Base-by-base conservation (phyloP, 1,284 basidiomycete species). In the Gomphus bonarii region DNA sequence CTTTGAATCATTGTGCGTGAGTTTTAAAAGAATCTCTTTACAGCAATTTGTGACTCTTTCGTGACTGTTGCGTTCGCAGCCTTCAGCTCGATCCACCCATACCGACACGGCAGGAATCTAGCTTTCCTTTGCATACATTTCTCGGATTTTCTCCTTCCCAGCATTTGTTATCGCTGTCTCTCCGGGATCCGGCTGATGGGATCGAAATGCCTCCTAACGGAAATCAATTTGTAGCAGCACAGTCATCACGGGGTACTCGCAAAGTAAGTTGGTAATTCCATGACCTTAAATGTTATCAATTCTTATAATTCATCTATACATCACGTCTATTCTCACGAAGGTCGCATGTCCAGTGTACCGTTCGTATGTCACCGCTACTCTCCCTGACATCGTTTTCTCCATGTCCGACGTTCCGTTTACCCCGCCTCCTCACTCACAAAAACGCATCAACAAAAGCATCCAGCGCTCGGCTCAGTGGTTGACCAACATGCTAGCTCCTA, bases 1-100 rank as follows among this genome's bases (percentile, higher is more conserved):
- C 0, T 88, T 89, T 63, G 89, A 91, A 69, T 79, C 82, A 28
- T 90, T 91, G 89, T 90, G 67, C 77, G 87, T 75, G 14, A 47
- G 16, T 38, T 30, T 28, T 25, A 25, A 33, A 18, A 42, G 44
- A 31, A 38, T 35, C 30, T 31, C 50, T 44, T 47, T 20, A 50
- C 22, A 20, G 20, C 40, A 20, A 16, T 43, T 38, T 33, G 40
- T 38, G 42, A n/a, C 14, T 28, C 53, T 33, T 47, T 42, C 31
- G 33, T 30, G 25, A 52, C 18, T 35, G 4, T 25, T 25, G 40
- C 46, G 46, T 47, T 52, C 36, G 55, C 63, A 88, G 85, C 66
- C 64, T 88, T 54, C 83, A 88, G 59, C 75, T 77, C 51, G 69
- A 63, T 2, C 81, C 82, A 0, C 85, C 84, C 0, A 65, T 84